Percentiles rank a stretch among this genome's conserved stretches.
phyloP scores from a whole-genome alignment of 345 rosid genomes.

The Luvunga scandens region DNA sequence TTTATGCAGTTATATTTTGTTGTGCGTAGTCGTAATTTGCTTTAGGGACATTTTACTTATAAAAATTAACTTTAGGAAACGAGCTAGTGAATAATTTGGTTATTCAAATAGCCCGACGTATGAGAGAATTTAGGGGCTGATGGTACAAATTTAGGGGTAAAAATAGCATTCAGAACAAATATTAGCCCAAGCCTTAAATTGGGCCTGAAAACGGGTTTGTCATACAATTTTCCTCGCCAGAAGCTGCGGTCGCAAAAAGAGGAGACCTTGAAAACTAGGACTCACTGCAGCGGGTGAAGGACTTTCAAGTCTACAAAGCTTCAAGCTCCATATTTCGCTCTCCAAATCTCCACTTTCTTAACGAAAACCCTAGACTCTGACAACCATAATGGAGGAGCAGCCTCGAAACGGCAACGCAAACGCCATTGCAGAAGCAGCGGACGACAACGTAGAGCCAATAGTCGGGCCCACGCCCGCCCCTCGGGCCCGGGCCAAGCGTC shows the following conservation, averaged over 20 bases:
- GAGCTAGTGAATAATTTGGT: too few relatives aligned
- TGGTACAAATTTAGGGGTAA: too few relatives aligned
- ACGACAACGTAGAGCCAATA: slow-evolving; percentile 43
- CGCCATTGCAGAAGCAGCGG: slow-evolving; percentile 21
- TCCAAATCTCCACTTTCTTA: not conserved
- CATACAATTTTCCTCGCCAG: not conserved
- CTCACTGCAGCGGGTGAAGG: not conserved
- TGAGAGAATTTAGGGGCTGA: too few relatives aligned
- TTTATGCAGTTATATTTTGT: too few relatives aligned
- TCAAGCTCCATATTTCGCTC: not conserved
- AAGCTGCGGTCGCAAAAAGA: not conserved
- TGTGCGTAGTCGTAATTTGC: too few relatives aligned
- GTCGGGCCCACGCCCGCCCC: slow-evolving; percentile 87
- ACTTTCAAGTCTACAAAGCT: not conserved
- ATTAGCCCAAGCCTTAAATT: not conserved
- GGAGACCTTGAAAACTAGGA: not conserved
- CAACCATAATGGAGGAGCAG: slow-evolving; percentile 44
- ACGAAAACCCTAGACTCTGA: not conserved
- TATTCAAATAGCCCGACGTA: too few relatives aligned
- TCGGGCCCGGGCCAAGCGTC: slow-evolving; percentile 72
- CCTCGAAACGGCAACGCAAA: slow-evolving; percentile 34
- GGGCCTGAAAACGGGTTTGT: not conserved
- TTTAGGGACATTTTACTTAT: too few relatives aligned
- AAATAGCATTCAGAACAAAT: not conserved
- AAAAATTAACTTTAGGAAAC: too few relatives aligned